Percentiles rank a stretch among this genome's conserved stretches.
These are phyloP conservation scores for Coprinellus micaceus DNA, from an alignment of 768 basidiomycete genomes.

Conservation along the genomic window DNA sequence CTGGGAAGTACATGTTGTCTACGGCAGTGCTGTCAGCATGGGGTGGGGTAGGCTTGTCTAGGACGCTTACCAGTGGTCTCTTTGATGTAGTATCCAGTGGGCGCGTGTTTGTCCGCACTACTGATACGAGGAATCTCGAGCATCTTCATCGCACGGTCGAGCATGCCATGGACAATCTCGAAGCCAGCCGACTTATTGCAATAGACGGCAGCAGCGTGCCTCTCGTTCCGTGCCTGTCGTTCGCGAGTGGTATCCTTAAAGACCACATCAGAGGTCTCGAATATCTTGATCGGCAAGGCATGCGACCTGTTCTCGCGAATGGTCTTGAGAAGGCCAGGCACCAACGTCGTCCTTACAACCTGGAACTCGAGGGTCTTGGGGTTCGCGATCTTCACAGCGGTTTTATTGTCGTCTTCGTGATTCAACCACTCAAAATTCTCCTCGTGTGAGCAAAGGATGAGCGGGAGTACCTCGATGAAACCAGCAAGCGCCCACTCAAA, in stretches of 20 bases:
- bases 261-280: conserved; percentile 91
- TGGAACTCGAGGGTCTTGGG: conserved; percentile 98
- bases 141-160: conserved; percentile 96
- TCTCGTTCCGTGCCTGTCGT: conserved; percentile 82
- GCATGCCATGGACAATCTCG: conserved; percentile 90
- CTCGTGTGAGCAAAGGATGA: conserved; percentile 96
- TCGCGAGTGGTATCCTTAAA: conserved; percentile 79
- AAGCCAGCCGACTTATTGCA: conserved; percentile 97
- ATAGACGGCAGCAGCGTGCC: conserved; percentile 89
- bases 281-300: conserved; percentile 86
- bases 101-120: conserved; percentile 49
- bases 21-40: conserved; percentile 4
- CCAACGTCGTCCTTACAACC: conserved; percentile 91
- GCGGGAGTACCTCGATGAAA: conserved; percentile 92
- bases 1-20: conserved; percentile 96
- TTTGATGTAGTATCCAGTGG: conserved; percentile 88
- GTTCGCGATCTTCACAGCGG: conserved; percentile 90
- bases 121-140: conserved; percentile 83
- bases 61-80: conserved; percentile 70
- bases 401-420: conserved; percentile 73
- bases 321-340: conserved; percentile 95
- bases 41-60: background rate
- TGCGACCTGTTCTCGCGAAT: conserved; percentile 95
- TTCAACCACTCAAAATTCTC: conserved; percentile 97
- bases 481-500: conserved; percentile 91